Percentiles rank a stretch among this genome's conserved stretches.
phyloP scores from a whole-genome alignment of 108 stramenopile species.

The Cylindrotheca fusiformis region DNA sequence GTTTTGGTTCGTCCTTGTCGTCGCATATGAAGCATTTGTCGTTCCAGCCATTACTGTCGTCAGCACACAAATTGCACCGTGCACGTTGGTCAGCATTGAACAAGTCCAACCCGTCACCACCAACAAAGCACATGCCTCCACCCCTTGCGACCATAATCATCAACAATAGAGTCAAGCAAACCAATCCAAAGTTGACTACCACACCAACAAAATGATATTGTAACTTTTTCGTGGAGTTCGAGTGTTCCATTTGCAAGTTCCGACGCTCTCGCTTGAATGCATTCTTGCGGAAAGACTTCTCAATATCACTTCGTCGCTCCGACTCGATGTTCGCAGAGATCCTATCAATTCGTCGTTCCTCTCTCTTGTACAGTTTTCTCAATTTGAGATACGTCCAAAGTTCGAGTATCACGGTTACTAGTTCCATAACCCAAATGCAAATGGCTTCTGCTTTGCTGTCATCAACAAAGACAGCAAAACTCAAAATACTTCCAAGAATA shows the following conservation, averaged over 20 bases:
- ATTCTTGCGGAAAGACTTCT: neutral
- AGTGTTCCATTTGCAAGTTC: slow-evolving; percentile 21
- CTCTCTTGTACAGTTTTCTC: slow-evolving; percentile 13
- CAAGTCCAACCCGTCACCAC: slow-evolving; percentile 5
- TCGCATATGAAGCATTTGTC: slow-evolving; percentile 11
- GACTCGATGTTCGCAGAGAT: slow-evolving; percentile 4
- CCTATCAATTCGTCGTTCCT: slow-evolving; percentile 9
- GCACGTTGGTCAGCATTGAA: slow-evolving; percentile 25
- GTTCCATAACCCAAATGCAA: slow-evolving; percentile 38
- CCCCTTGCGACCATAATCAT: slow-evolving; percentile 27
- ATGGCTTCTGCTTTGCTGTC: slow-evolving; percentile 28
- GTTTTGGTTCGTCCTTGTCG: neutral
- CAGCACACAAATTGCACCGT: slow-evolving; percentile 8
- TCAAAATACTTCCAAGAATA: slow-evolving; percentile 32
- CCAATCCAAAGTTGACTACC: slow-evolving; percentile 23
- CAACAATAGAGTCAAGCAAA: slow-evolving; percentile 22
- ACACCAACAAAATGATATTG: slow-evolving; percentile 25
- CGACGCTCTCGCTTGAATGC: slow-evolving; percentile 19
- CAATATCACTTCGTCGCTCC: neutral
- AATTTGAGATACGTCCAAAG: slow-evolving; percentile 23
- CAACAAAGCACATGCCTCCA: slow-evolving; percentile 33
- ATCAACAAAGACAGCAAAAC: slow-evolving; percentile 42
- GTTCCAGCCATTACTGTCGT: slow-evolving; percentile 1
- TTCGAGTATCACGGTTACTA: slow-evolving; percentile 24
- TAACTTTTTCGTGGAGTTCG: neutral